Base-by-base conservation (phyloP, 768 basidiomycete species). In the Sarcodon aspratus region DNA sequence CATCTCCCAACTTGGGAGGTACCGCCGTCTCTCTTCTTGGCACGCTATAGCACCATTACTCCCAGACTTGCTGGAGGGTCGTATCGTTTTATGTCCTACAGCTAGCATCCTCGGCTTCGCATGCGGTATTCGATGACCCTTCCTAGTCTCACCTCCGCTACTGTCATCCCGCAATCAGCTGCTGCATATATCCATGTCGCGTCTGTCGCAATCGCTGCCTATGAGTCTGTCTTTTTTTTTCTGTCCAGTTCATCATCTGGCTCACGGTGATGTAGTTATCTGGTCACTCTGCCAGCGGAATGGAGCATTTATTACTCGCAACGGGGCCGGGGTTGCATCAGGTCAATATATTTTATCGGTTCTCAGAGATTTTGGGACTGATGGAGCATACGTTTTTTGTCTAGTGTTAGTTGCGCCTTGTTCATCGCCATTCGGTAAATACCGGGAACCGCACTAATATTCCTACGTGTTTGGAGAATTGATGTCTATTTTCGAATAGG, bases 401-500 rank as follows among this genome's bases (percentile, higher is more conserved):
- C 53, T 36, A 56, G 52, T 32, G 36, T 54, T 3, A 54, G 59
- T 48, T 57, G 54, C 50, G 54, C 70, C 36, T 66, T 78, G 13
- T 76, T 78, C 59, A 59, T 67, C 50, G 61, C 73, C 48, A 69
- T 80, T 59, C 72, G 73, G 76, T 76, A 53, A 53, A 57, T 64
- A 9, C 48, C 15, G 27, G 13, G 13, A 27, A 6, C 5, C 21
- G 21, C n/a, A n/a, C n/a, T n/a, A n/a, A n/a, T n/a, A n/a, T n/a
- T 27, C 5, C 21, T 27, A 27, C 21, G 21, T 27, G 21, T 27
- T 27, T 27, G 21, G 21, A 27, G 21, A 27, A 27, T 5, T 27
- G 5, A 27, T 27, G 5, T 27, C 21, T 27, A 27, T 27, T 27
- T 13, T 15, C 27, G 9, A 11, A 11, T 51, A 59, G 59, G 12